Evolutionary conservation across 83 land plant species (phyloP).

Genomic region (Thuja plicata): DNA sequence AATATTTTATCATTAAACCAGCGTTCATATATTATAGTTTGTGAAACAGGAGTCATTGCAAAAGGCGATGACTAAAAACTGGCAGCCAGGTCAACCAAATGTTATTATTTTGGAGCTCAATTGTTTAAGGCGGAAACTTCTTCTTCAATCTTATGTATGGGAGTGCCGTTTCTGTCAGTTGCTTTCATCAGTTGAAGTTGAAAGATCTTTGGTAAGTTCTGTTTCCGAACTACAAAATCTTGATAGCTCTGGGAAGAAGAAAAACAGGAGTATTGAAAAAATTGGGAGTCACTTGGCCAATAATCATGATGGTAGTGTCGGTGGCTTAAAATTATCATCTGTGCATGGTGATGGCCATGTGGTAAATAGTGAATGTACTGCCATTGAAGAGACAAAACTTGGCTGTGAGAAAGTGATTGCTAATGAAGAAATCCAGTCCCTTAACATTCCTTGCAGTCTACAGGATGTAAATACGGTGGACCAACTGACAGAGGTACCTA

Average conservation of each 20-base stretch:
- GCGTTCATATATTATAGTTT: slow-evolving; percentile 1
- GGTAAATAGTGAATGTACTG: background rate
- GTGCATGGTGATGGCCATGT: slow-evolving; percentile 15
- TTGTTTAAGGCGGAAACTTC: slow-evolving; percentile 58
- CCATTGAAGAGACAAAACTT: background rate
- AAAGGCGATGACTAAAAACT: slow-evolving; percentile 38
- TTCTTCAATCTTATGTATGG: slow-evolving; percentile 64
- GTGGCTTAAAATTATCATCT: slow-evolving; percentile 16
- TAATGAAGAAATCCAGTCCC: background rate
- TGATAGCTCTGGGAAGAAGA: slow-evolving; percentile 5
- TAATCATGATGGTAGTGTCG: slow-evolving; percentile 30
- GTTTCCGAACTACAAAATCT: background rate
- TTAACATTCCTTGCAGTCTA: background rate
- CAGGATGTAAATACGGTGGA: slow-evolving; percentile 8
- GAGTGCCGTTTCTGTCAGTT: slow-evolving; percentile 43
- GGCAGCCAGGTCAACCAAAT: slow-evolving; percentile 31
- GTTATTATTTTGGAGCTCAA: slow-evolving; percentile 82
- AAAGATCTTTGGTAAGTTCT: slow-evolving; percentile 9
- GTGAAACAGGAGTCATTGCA: slow-evolving; percentile 26
- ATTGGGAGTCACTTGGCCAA: slow-evolving; percentile 15
- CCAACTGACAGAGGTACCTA: background rate
- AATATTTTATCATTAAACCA: background rate
- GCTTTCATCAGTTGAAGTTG: slow-evolving; percentile 5
- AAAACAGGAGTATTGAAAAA: background rate
- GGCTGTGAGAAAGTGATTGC: background rate